phyloP scores from a whole-genome alignment of 1,284 basidiomycete genomes.

The Cryptococcus wingfieldii region DNA sequence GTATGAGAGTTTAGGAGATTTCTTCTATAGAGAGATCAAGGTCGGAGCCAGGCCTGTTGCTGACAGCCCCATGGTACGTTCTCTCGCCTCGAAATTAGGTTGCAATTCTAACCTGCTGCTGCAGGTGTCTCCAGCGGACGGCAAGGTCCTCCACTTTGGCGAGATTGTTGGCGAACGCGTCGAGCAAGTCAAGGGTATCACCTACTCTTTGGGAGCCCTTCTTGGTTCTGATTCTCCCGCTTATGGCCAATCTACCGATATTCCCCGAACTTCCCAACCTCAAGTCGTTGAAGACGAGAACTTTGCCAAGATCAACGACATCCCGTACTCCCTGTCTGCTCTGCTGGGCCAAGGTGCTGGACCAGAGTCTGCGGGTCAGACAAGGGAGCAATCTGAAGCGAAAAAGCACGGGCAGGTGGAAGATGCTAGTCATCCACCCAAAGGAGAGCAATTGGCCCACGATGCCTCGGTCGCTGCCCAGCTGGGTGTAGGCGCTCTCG shows the following conservation, averaged over 20 bases:
- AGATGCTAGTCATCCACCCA: slow-evolving; percentile 38
- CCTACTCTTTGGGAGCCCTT: slow-evolving; percentile 89
- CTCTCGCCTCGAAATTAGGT: background rate
- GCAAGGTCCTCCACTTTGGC: slow-evolving; percentile 87
- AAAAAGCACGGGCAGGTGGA: slow-evolving; percentile 20
- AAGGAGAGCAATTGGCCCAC: slow-evolving; percentile 56
- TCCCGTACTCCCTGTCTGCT: slow-evolving; percentile 85
- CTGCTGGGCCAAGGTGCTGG: slow-evolving; percentile 54
- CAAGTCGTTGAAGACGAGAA: slow-evolving; percentile 59
- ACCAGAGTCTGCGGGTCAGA: background rate
- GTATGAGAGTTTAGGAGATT: slow-evolving; percentile 83
- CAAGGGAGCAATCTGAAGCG: slow-evolving; percentile 6
- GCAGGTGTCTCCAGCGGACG: slow-evolving; percentile 89
- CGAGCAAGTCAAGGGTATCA: slow-evolving; percentile 97
- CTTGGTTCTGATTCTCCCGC: slow-evolving; percentile 59
- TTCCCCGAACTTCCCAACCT: slow-evolving; percentile 4
- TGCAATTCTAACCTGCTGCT: background rate
- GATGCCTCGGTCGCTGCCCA: slow-evolving; percentile 53
- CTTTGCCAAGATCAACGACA: slow-evolving; percentile 95
- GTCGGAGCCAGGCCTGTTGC: slow-evolving; percentile 77
- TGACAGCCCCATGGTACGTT: slow-evolving; percentile 65
- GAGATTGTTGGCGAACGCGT: slow-evolving; percentile 74
- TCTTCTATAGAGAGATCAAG: slow-evolving; percentile 89
- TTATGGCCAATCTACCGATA: slow-evolving; percentile 20
- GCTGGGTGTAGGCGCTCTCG: slow-evolving; percentile 49